These are phyloP conservation scores for Botryotinia globosa DNA, from an alignment of 2,329 filamentous ascomycete genomes.

Conservation along the genomic window DNA sequence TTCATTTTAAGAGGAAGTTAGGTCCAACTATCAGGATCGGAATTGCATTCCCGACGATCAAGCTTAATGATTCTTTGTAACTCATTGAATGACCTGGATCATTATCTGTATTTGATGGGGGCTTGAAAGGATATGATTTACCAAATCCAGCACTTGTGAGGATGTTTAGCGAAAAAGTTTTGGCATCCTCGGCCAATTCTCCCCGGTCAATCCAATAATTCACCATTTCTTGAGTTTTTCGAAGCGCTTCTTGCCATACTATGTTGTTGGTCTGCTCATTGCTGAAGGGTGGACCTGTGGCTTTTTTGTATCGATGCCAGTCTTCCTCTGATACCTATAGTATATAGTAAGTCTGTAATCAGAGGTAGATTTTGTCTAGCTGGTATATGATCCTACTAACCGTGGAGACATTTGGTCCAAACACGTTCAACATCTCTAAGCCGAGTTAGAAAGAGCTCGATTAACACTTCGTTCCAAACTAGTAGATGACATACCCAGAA, in stretches of 20 bases:
- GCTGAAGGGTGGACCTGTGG: background rate
- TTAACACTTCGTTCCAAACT: rapidly evolving
- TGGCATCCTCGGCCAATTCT: background rate
- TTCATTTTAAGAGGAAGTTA: background rate
- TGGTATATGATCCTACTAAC: background rate
- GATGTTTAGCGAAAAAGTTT: background rate
- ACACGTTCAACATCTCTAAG: background rate
- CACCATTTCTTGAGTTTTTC: background rate
- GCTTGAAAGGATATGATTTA: background rate
- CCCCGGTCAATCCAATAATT: background rate
- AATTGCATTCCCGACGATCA: background rate
- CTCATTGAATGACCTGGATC: background rate
- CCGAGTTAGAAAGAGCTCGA: background rate
- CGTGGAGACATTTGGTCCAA: background rate
- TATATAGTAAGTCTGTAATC: background rate
- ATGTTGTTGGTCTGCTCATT: background rate
- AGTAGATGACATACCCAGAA: background rate
- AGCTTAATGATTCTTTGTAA: background rate
- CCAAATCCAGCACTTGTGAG: background rate
- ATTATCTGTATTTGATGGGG: background rate
- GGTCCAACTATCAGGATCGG: background rate
- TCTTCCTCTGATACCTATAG: background rate
- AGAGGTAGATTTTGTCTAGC: background rate
- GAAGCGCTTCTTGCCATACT: background rate
- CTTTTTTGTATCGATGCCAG: background rate